Percentiles rank a stretch among this genome's conserved stretches.
Evolutionary conservation across 2,329 filamentous ascomycete genomes (phyloP).

Genomic region (Epichloe amarillans): DNA sequence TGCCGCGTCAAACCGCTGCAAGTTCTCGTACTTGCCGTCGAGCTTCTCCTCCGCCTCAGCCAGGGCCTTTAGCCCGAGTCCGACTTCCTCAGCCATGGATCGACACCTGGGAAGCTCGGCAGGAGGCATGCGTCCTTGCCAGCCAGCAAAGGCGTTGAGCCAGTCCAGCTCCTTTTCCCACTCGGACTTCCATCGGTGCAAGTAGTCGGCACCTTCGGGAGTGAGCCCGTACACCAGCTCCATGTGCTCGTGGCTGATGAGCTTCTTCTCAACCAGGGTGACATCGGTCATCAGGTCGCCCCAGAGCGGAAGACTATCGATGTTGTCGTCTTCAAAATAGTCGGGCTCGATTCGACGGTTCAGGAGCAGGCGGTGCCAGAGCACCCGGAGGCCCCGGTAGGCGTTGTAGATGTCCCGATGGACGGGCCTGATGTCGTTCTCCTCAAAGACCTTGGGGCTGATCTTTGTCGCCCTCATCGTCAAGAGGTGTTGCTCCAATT

Average conservation of each 20-base stretch:
- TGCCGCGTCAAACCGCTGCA: background rate
- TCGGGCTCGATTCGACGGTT: background rate
- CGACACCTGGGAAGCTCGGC: conserved; percentile 1
- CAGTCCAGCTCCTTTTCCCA: conserved; percentile 8
- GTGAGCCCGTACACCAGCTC: conserved; percentile 6
- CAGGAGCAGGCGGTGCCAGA: background rate
- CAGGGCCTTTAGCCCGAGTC: background rate
- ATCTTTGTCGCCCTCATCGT: background rate
- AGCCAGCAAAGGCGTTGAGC: conserved; percentile 11
- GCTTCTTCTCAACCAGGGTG: background rate
- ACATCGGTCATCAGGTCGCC: conserved; percentile 2
- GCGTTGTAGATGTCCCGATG: background rate
- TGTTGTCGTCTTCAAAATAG: background rate
- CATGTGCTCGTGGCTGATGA: background rate
- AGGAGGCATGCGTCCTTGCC: background rate
- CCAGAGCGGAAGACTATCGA: background rate
- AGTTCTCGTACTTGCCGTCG: background rate
- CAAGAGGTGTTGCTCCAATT: background rate
- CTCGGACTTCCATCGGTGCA: background rate
- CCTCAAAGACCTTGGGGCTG: background rate
- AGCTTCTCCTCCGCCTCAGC: conserved; percentile 8
- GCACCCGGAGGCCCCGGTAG: background rate
- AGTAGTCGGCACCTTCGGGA: background rate
- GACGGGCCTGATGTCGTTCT: background rate
- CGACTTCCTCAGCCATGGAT: background rate